Base-by-base conservation (phyloP, 257 asterid species). In the Fraxinus anomala region DNA sequence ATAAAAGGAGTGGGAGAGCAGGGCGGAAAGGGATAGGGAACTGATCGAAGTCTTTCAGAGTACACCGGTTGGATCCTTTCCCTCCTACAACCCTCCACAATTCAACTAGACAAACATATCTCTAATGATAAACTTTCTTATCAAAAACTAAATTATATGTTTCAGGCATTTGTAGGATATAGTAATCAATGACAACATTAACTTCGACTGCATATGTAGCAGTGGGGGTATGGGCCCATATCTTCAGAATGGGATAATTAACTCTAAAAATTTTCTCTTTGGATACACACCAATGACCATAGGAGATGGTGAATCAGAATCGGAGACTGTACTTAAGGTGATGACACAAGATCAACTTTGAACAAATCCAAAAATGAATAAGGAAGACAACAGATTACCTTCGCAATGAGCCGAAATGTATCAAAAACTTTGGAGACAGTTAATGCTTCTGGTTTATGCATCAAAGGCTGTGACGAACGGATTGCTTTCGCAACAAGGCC, bases 401-500 rank as follows among this genome's bases (percentile, higher is more conserved):
- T 92, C 11, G 99, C 99, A 79, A 96, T 91, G 72, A 86, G 76
- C 83, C 88, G 87, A 82, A 96, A 93, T 44, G 96, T 88, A 49
- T 92, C 86, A 78, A 96, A 92, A 80, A 96, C 98, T 89, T 93
- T 93, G 66, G 86, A 74, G 80, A 91, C 97, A 44, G 97, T 92
- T 73, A 96, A 74, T 13, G 95, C 78, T 85, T 88, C 95, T 66
- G 98, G 99, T 88, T 93, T 92, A 51, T 85, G 85, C 96, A 93
- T 88, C 86, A 96, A 76, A 82, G 97, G 85, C 88, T 93, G 97
- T 65, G 98, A 96, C 51, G 99, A 92, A 14, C 99, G 97, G 78
- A 91, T 84, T 69, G 90, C 96, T 87, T 92, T 91, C 51, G 99
- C 98, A 61, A 93, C 97, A 79, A 89, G 97, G 67, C 99, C 98